Evolutionary conservation across 257 asterid species (phyloP).

Genomic region (Mitragyna speciosa): DNA sequence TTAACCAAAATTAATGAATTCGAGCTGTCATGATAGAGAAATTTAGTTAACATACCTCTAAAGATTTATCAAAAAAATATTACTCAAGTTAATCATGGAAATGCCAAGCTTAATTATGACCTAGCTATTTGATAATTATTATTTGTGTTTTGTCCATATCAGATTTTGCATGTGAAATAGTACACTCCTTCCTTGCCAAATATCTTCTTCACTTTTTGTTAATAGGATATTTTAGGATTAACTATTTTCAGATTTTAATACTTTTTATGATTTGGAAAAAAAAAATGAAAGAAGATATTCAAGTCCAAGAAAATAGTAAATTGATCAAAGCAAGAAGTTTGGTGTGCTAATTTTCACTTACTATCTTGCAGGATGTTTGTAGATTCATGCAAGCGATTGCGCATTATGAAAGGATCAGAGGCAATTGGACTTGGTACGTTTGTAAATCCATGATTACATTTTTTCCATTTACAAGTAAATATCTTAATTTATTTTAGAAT

Average conservation of each 20-base stretch:
- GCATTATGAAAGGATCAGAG: slow-evolving; percentile 58
- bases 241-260: not conserved
- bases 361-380: slow-evolving; percentile 42
- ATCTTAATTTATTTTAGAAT: not conserved
- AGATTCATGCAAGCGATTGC: slow-evolving; percentile 55
- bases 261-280: not conserved
- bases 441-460: not conserved
- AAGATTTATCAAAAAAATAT: not conserved
- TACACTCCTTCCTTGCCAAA: not conserved
- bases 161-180: slow-evolving; percentile 1
- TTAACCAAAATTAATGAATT: not conserved
- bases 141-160: not conserved
- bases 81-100: not conserved
- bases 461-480: not conserved
- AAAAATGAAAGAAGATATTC: not conserved
- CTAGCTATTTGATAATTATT: not conserved
- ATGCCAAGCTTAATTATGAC: too few relatives aligned
- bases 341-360: not conserved
- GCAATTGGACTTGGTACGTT: slow-evolving; percentile 53
- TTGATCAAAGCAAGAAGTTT: not conserved
- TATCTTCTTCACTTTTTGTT: not conserved
- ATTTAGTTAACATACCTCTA: not conserved
- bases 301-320: not conserved
- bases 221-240: not conserved
- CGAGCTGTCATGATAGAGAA: not conserved